Evolutionary conservation across 768 basidiomycete genomes (phyloP).

Genomic region (Tricholoma matsutake): DNA sequence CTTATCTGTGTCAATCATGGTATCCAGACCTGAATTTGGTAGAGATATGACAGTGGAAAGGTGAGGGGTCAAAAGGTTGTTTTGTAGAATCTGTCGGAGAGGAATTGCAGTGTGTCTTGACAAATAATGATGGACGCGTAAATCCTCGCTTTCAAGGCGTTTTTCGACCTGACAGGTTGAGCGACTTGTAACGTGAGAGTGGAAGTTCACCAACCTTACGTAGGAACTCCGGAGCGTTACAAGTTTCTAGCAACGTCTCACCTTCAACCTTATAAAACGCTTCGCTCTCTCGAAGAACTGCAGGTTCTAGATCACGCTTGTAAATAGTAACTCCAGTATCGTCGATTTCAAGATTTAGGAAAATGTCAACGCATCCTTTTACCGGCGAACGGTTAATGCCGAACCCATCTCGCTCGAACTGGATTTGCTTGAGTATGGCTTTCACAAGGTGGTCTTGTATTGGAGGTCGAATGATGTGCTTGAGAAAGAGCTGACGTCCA

Average conservation of each 20-base stretch:
- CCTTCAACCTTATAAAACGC: slow-evolving; percentile 80
- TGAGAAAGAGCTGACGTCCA: slow-evolving; percentile 79
- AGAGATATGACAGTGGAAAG: slow-evolving; percentile 71
- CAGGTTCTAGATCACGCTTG: slow-evolving; percentile 79
- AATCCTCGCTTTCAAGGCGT: slow-evolving; percentile 80
- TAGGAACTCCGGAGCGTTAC: slow-evolving; percentile 82
- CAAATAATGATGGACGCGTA: slow-evolving; percentile 83
- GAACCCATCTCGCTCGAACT: slow-evolving; percentile 88
- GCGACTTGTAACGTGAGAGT: slow-evolving; percentile 22
- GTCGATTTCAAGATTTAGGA: slow-evolving; percentile 62
- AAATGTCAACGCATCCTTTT: slow-evolving; percentile 84
- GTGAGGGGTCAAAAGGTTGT: slow-evolving; percentile 75
- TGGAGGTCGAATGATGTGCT: slow-evolving; percentile 73
- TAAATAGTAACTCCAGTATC: slow-evolving; percentile 63
- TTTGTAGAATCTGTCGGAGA: slow-evolving; percentile 73
- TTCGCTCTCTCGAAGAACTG: slow-evolving; percentile 72
- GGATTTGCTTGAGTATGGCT: slow-evolving; percentile 84
- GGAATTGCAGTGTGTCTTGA: slow-evolving; percentile 67
- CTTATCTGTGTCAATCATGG: slow-evolving; percentile 82
- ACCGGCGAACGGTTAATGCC: slow-evolving; percentile 89
- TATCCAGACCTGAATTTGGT: slow-evolving; percentile 80
- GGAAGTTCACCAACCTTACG: slow-evolving; percentile 46
- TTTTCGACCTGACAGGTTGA: slow-evolving; percentile 58
- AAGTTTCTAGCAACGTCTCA: slow-evolving; percentile 61
- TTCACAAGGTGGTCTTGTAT: slow-evolving; percentile 81